Evolutionary conservation across 768 basidiomycete species (phyloP).

Genomic region (Suillus decipiens): DNA sequence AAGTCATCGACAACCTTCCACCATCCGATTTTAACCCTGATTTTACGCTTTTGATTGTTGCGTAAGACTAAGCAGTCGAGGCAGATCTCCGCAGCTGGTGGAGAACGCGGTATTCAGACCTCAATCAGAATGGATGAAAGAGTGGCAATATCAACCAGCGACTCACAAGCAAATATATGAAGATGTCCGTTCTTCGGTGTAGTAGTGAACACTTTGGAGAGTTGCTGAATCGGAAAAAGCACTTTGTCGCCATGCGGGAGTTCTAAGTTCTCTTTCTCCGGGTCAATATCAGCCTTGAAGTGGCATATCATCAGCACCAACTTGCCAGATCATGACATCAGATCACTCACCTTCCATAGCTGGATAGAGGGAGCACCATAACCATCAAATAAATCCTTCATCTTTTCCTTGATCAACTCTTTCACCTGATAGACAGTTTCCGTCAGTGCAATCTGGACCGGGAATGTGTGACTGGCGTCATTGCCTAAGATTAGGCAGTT

Average conservation of each 20-base stretch:
- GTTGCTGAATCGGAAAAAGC: too few relatives aligned
- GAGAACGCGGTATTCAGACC: too few relatives aligned
- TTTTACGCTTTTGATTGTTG: too few relatives aligned
- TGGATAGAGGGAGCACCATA: background rate
- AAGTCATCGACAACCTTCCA: too few relatives aligned
- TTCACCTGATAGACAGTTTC: background rate
- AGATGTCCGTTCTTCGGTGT: too few relatives aligned
- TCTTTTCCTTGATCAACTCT: background rate
- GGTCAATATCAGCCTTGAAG: too few relatives aligned
- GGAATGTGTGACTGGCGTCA: background rate
- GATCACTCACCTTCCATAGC: background rate
- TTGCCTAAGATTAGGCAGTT: background rate
- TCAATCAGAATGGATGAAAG: too few relatives aligned
- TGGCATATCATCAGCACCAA: too few relatives aligned
- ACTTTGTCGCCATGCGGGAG: too few relatives aligned
- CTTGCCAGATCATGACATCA: background rate
- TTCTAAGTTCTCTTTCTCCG: too few relatives aligned
- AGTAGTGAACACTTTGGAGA: background rate
- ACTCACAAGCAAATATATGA: background rate
- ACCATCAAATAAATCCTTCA: rapidly evolving
- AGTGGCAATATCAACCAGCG: background rate
- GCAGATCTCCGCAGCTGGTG: background rate
- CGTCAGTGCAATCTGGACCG: background rate
- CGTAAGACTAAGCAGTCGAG: background rate
- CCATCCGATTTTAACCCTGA: too few relatives aligned